Base-by-base conservation (phyloP, 805 yeast species). In the Sungouiella thailandica region DNA sequence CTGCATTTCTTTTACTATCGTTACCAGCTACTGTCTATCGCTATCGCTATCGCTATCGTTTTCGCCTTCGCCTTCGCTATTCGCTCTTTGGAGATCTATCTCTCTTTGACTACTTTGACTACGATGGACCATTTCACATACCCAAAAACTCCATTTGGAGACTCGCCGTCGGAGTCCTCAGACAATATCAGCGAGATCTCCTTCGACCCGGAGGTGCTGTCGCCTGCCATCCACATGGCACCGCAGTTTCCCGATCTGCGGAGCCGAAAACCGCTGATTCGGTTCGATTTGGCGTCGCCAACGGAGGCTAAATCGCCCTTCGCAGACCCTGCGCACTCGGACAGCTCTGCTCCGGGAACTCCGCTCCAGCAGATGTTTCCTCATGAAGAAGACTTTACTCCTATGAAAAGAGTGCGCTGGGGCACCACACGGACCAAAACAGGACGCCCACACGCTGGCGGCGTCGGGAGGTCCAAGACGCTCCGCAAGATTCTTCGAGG, bases 391-490 rank as follows among this genome's bases (percentile, higher is more conserved):
- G 46, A 45, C 28, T 35, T 31, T 11, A 67, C 83, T 0, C 62
- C 70, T n/a, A 82, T 83, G 77, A 78, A 81, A 45, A 72, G 94
- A 49, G 74, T 80, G 46, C 71, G 96, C 60, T 86, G 95, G 95
- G 96, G 96, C 38, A 89, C 97, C 3, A 86, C 83, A 44, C 72
- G 95, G 46, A 75, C 78, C 49, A 76, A 76, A 38, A 72, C 76
- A 41, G 95, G 94, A 7, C 68, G 71, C 29, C 89, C 93, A 15
- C 44, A 52, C 28, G 52, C 52, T 33, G 68, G 63, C 36, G 57
- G 60, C 28, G 61, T 75, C 10, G 70, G 71, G 6, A 63, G 89
- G 44, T 72, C 79, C 12, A 80, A 69, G 49, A 80, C 90, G 0
- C 53, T 83, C 27, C 69, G 70, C 49, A 69, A 74, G 7, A 44